Base-by-base conservation (phyloP, 108 stramenopile genomes). In the Pseudonitzschia pungens region DNA sequence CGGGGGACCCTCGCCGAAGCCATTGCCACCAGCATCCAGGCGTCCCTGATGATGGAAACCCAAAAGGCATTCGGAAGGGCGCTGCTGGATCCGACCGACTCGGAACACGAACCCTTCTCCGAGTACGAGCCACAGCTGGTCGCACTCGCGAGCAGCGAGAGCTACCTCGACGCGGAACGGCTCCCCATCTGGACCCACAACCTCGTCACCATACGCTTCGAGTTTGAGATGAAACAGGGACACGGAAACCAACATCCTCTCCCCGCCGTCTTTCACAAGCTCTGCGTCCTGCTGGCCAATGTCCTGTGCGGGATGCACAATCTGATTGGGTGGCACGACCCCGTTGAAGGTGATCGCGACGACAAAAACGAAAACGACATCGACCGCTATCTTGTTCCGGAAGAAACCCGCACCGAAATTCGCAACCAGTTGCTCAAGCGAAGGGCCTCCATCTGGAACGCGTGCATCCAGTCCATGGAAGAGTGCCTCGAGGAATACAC, bases 181-280 rank as follows among this genome's bases (percentile, higher is more conserved):
- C 62, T 59, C 36, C 54, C 45, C 43, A 71, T 74, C 26, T 79
- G 78, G 63, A 77, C 69, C 11, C 76, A 82, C 22, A 86, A 86
- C 58, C 69, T 86, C 18, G 77, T 83, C 1, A 83, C 82, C 21
- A 86, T 86, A 14, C 82, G 86, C 7, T 82, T 86, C 36, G 78
- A 78, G 43, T 83, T 83, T 55, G 86, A 83, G 32, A 70, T 54
- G 26, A 67, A 67, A 67, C 45, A 67, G 28, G 44, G 22, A 15
- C 4, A 63, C 36, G 36, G 36, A 36, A 36, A 36, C 36, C 45
- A 48, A 48, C 36, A 72, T 36, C 76, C 73, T 16, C 44, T 86
- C 26, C 80, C 82, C 6, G 56, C 67, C 22, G 76, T 86, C 18
- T 75, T 66, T 52, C 86, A 84, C 68, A 70, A 58, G 24, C 70